phyloP scores from a whole-genome alignment of 2,329 filamentous ascomycete species.

The Penicillium sp. region DNA sequence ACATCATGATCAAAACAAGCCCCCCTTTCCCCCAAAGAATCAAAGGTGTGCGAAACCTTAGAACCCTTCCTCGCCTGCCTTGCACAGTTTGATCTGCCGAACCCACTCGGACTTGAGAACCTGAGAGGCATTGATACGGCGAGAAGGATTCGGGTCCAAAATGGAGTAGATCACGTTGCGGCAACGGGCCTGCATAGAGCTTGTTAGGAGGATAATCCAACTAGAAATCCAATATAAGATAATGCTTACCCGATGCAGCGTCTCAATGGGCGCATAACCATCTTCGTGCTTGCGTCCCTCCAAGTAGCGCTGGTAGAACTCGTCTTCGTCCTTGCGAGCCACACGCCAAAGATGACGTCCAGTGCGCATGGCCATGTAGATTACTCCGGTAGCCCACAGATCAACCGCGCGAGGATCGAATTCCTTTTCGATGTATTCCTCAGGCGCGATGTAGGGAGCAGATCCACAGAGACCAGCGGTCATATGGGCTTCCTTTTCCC shows the following conservation, averaged over 20 bases:
- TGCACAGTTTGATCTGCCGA: slow-evolving; percentile 94
- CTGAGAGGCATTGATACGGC: slow-evolving; percentile 92
- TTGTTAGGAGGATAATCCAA: neutral
- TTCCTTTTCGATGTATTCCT: slow-evolving; percentile 92
- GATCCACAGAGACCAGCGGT: slow-evolving; percentile 95
- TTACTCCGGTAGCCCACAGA: slow-evolving; percentile 96
- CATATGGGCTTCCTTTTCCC: slow-evolving; percentile 98
- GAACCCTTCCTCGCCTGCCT: slow-evolving; percentile 92
- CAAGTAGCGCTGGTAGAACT: slow-evolving; percentile 93
- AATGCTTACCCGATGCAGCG: slow-evolving; percentile 79
- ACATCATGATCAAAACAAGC: slow-evolving; percentile 3
- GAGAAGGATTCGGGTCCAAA: slow-evolving; percentile 86
- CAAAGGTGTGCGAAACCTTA: slow-evolving; percentile 42
- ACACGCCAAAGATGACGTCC: slow-evolving; percentile 94
- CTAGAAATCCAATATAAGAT: neutral
- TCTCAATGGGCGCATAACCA: slow-evolving; percentile 95
- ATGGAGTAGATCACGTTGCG: slow-evolving; percentile 99
- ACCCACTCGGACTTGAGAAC: slow-evolving; percentile 99
- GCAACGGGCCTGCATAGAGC: slow-evolving; percentile 74
- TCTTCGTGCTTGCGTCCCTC: slow-evolving; percentile 91
- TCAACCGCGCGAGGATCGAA: slow-evolving; percentile 98
- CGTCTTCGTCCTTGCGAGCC: slow-evolving; percentile 95
- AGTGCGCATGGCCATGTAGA: slow-evolving; percentile 99
- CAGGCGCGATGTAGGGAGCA: slow-evolving; percentile 94
- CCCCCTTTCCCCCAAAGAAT: neutral